A percentile compares a stretch with the other conserved stretches of the same genome.
These are phyloP conservation scores for Waitea zeae DNA, from an alignment of 1,284 basidiomycete species.

Conservation along the genomic window DNA sequence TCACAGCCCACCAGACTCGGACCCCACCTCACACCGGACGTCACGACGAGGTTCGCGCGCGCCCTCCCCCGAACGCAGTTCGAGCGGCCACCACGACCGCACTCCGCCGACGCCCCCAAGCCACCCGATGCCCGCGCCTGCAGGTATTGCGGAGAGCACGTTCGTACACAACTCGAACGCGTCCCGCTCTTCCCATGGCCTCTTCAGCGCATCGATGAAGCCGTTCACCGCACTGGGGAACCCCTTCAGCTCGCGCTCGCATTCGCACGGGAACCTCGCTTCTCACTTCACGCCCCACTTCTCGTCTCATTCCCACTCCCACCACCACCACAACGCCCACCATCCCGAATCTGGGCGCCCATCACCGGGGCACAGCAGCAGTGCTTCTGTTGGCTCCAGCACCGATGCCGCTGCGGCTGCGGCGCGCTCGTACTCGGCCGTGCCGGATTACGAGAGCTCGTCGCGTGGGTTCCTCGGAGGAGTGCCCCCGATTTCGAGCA, in stretches of 20 bases:
- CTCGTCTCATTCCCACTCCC: not conserved
- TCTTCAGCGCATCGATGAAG: conserved; percentile 47
- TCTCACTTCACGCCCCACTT: not conserved
- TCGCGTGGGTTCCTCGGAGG: conserved; percentile 74
- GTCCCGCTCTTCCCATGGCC: conserved; percentile 28
- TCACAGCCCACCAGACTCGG: not conserved
- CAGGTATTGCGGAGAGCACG: conserved; percentile 19
- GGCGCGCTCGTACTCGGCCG: conserved; percentile 37
- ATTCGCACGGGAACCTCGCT: conserved; percentile 1
- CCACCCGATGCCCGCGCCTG: conserved; percentile 18
- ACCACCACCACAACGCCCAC: not conserved
- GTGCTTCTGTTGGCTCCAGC: too few relatives aligned
- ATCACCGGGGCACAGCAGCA: too few relatives aligned
- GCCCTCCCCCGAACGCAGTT: conserved; percentile 11
- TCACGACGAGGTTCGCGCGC: not conserved
- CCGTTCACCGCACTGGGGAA: conserved; percentile 27
- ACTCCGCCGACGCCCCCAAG: conserved; percentile 17
- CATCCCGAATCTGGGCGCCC: not conserved
- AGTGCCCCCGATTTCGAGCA: conserved; percentile 64
- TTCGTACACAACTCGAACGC: conserved; percentile 31
- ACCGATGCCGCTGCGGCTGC: conserved; percentile 9
- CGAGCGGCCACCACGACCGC: conserved; percentile 18
- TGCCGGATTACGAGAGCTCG: conserved; percentile 74
- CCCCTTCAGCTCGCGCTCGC: conserved; percentile 11
- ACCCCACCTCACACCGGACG: conserved; percentile 16